Evolutionary conservation across 129 eudicot species (phyloP), one percentile per base, ranked within the genome.

Genomic region (Chrysanthemum makinoi): DNA sequence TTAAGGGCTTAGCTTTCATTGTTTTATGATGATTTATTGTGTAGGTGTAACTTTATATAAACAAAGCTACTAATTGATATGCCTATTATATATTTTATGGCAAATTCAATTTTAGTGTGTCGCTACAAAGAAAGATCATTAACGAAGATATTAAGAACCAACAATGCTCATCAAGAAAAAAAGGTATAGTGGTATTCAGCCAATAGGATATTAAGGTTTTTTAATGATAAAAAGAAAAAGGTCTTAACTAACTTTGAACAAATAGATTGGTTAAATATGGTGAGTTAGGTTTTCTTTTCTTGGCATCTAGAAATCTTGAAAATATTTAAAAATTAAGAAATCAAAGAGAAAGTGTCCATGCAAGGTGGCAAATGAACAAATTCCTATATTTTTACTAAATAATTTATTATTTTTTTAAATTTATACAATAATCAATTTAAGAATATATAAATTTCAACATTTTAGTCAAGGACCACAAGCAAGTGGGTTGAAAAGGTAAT

Each of bases 401-500:
- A 51, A 63, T 17, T 6, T 43, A 11, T 44, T 39, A 35, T 24
- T 39, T 13, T 50, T 20, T n/a, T 1, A 17, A 56, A 17, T 15
- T 66, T 8, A 63, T 53, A 22, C 24, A n/a, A 57, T 18, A 46
- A 2, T 47, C 28, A 65, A 18, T 19, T 15, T 5, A 15, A 20
- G 20, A 10, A 67, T 12, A 12, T 5, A 69, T 68, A 66, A 48
- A 33, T 24, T 73, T 67, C 33, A 60, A 46, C 65, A 47, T 54
- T 30, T 30, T 17, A 14, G 28, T 44, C 14, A 56, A 44, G 82
- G 82, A 30, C 82, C 82, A 78, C 73, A 54, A 56, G 19, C 72
- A 74, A 62, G 83, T 80, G 79, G 80, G 0, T 30, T 70, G 39
- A 77, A 79, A 66, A 68, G 79, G 52, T 39, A 22, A 68, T 80